Evolutionary conservation across 306 rosid species (phyloP), one percentile per base, ranked within the genome.

Genomic region (cucumber (Cucumis sativus)): DNA sequence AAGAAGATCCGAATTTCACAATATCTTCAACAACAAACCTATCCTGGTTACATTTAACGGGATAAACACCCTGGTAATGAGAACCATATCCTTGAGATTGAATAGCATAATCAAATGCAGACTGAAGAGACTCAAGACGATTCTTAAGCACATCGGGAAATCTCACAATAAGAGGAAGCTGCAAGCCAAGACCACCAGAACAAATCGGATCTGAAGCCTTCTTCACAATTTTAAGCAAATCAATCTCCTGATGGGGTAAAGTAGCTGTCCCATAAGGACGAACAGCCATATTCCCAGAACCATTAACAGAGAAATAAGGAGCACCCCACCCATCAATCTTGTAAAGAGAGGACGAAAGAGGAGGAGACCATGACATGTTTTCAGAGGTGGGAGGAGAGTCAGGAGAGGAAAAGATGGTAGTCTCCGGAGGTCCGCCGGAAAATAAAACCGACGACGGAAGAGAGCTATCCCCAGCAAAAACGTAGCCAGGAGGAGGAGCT

Each of bases 21-120:
- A 94, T 91, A 74, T 94, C 98, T 82, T 94, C 98, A 15, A 91
- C 95, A 1, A 94, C 86, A 74, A 90, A 94, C 74, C 95, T 85
- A 84, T 95, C 96, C 87, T 92, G 98, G 76, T 95, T 95, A 77
- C 97, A 90, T 58, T 92, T 95, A 39, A 90, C 98, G 0, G 97
- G 98, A 72, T 82, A 95, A 62, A 95, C 97, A 0, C 99, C 99
- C 84, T 92, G 99, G 80, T 95, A 95, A 77, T 86, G 97, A 56
- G 92, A 84, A 4, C 65, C 88, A 25, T 87, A 95, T 3, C 85
- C 92, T n/a, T 83, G 89, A 6, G 90, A 84, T 5, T 84, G 84
- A 79, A 95, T 86, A 15, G 98, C 98, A 5, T 47, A 67, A 0
- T 88, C 90, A 62, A 95, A 95, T 1, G 98, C 93, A 5, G 84